phyloP scores from a whole-genome alignment of 179 eudicot genomes.

The Spergularia azorica region DNA sequence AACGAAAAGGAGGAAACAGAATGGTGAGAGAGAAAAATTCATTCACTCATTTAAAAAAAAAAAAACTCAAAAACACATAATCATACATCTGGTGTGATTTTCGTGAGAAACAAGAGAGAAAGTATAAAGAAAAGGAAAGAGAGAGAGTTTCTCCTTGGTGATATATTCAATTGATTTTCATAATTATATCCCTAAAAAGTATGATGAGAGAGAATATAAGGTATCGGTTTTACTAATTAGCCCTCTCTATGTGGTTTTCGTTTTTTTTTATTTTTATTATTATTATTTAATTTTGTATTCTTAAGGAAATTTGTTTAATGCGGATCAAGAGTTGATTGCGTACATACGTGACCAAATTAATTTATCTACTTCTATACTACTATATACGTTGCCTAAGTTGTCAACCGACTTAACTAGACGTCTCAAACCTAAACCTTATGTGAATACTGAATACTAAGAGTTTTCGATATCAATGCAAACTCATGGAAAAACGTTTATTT shows the following conservation, averaged over 20 bases:
- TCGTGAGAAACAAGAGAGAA: background rate
- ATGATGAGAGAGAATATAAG: conserved; percentile 12
- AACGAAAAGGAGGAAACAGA: background rate
- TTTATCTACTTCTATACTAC: too few relatives aligned
- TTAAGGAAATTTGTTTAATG: background rate
- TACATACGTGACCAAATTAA: background rate
- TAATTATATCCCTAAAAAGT: background rate
- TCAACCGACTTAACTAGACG: too few relatives aligned
- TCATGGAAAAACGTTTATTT: too few relatives aligned
- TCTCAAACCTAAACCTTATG: too few relatives aligned
- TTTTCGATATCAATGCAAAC: too few relatives aligned
- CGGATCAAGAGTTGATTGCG: background rate
- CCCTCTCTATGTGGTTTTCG: too few relatives aligned
- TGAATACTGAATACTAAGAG: too few relatives aligned
- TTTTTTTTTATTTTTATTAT: background rate
- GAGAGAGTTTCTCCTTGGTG: background rate
- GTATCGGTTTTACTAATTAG: too few relatives aligned
- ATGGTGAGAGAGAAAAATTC: background rate
- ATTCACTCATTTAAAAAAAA: too few relatives aligned
- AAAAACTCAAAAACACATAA: too few relatives aligned
- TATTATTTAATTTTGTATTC: background rate
- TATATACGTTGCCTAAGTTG: too few relatives aligned
- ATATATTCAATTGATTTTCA: background rate
- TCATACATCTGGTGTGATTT: too few relatives aligned
- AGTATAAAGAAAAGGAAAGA: background rate